phyloP scores from a whole-genome alignment of 2,329 filamentous ascomycete genomes.

The Clarireedia sp. region DNA sequence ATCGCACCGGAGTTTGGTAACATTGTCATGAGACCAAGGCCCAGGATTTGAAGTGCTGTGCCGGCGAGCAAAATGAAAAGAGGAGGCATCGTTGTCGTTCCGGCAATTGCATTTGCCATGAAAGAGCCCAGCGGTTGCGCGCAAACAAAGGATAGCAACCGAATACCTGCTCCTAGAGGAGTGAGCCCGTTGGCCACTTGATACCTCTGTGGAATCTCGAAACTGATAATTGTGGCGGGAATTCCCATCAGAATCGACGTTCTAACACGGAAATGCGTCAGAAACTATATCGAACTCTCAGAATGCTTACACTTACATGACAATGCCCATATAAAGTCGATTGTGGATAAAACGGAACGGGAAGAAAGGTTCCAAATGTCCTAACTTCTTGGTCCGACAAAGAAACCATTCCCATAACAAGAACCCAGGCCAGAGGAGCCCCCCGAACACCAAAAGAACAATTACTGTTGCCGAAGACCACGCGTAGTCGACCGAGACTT shows the following conservation, averaged over 20 bases:
- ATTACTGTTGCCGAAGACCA: background rate
- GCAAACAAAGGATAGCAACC: background rate
- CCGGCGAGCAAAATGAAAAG: background rate
- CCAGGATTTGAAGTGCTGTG: conserved; percentile 9
- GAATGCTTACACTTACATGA: background rate
- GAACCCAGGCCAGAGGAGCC: background rate
- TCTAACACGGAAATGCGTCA: background rate
- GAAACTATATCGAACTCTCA: background rate
- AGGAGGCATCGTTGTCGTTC: background rate
- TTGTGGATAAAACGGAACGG: background rate
- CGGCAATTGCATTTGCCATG: background rate
- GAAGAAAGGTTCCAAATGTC: background rate
- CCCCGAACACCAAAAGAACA: background rate
- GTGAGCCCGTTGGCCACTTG: conserved; percentile 13
- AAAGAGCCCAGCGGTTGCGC: background rate
- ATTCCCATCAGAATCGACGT: conserved; percentile 14
- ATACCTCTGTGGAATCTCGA: conserved; percentile 13
- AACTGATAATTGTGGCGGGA: conserved; percentile 11
- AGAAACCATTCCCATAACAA: background rate
- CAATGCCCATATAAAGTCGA: background rate
- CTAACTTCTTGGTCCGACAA: background rate
- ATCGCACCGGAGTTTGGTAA: conserved; percentile 3
- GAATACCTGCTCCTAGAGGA: conserved; percentile 5
- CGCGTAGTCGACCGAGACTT: background rate
- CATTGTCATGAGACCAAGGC: conserved; percentile 6